phyloP scores from a whole-genome alignment of 1,284 basidiomycete species.

The Hypsizygus ulmarius region DNA sequence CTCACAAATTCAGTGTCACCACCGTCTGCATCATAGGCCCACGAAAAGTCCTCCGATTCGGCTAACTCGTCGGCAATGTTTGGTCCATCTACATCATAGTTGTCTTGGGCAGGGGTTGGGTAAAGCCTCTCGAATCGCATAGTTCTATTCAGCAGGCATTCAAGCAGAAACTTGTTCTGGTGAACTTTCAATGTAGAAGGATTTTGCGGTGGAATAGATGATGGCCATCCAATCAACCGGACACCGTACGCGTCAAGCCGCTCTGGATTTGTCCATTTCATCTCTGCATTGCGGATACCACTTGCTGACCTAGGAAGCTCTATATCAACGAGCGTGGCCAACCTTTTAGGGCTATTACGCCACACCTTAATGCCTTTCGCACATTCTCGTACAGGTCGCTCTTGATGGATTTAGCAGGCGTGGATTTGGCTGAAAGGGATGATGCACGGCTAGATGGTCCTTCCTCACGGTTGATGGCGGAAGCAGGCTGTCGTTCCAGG shows the following conservation, averaged over 20 bases:
- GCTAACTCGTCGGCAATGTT: slow-evolving; percentile 8
- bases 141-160: slow-evolving; percentile 44
- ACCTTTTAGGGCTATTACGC: neutral
- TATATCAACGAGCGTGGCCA: slow-evolving; percentile 3
- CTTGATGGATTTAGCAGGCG: slow-evolving; percentile 42
- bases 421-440: slow-evolving; percentile 24
- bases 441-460: slow-evolving; percentile 9
- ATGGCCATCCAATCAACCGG: slow-evolving; percentile 59
- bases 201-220: slow-evolving; percentile 52
- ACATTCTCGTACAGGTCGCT: slow-evolving; percentile 51
- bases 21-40: slow-evolving; percentile 37
- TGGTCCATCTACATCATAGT: slow-evolving; percentile 7
- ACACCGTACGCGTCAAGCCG: slow-evolving; percentile 56
- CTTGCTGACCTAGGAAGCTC: slow-evolving; percentile 41
- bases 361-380: slow-evolving; percentile 51
- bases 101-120: slow-evolving; percentile 4
- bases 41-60: slow-evolving; percentile 36
- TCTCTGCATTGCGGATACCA: slow-evolving; percentile 61
- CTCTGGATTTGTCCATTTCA: slow-evolving; percentile 70
- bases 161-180: slow-evolving; percentile 53
- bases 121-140: slow-evolving; percentile 44
- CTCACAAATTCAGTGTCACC: slow-evolving; percentile 14
- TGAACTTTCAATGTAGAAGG: slow-evolving; percentile 52
- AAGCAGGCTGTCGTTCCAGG: slow-evolving; percentile 20
- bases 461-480: slow-evolving; percentile 8